Evolutionary conservation across 768 basidiomycete species (phyloP).

Genomic region (Pleurotus sapidus): DNA sequence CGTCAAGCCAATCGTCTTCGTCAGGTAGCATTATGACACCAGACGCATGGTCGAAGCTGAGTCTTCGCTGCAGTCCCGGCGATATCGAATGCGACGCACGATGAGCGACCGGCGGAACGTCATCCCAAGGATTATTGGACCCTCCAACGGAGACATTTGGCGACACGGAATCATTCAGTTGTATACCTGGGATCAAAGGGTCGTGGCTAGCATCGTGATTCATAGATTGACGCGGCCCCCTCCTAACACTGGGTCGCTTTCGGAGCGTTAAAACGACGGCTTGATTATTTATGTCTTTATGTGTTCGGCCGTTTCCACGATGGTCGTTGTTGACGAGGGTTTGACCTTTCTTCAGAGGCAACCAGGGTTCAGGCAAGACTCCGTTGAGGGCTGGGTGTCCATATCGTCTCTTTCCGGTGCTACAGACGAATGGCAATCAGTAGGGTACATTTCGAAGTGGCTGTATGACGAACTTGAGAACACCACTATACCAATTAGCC

Average conservation of each 20-base stretch:
- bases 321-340: slow-evolving; percentile 60
- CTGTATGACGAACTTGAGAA: slow-evolving; percentile 66
- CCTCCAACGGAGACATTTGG: neutral
- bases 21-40: slow-evolving; percentile 90
- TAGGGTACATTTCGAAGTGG: neutral
- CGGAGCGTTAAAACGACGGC: slow-evolving; percentile 83
- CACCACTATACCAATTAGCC: slow-evolving; percentile 92
- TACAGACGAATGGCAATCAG: slow-evolving; percentile 24
- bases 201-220: slow-evolving; percentile 12
- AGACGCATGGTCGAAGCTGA: slow-evolving; percentile 83
- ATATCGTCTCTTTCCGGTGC: slow-evolving; percentile 92
- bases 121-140: slow-evolving; percentile 59
- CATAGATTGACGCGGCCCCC: slow-evolving; percentile 17
- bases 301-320: slow-evolving; percentile 31
- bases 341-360: slow-evolving; percentile 85
- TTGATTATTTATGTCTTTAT: slow-evolving; percentile 40
- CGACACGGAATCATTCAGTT: neutral
- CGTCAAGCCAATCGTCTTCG: slow-evolving; percentile 58
- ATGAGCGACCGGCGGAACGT: slow-evolving; percentile 34
- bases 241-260: slow-evolving; percentile 60
- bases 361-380: slow-evolving; percentile 89
- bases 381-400: slow-evolving; percentile 96
- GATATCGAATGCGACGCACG: slow-evolving; percentile 19
- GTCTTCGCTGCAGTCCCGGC: slow-evolving; percentile 46
- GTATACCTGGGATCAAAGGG: slow-evolving; percentile 7